Conservation (phyloP, 345 rosid genomes). For the Ricinus communis region DNA sequence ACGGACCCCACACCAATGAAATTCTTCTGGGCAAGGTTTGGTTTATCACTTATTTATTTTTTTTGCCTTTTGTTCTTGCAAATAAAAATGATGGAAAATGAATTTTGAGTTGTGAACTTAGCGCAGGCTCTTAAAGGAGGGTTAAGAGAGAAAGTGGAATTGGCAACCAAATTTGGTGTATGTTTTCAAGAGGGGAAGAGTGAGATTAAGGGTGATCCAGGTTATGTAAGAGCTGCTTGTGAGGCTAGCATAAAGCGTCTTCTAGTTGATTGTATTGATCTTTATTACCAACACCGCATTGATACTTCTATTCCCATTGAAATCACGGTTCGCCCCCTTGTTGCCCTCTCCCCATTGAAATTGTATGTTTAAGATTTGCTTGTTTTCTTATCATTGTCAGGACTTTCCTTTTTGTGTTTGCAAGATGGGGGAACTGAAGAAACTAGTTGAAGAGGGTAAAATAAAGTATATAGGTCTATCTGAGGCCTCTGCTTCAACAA, state of each 20-base stretch:
- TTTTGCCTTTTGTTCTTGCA: no score
- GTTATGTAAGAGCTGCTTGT: constrained; percentile 53
- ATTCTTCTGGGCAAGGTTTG: constrained; percentile 48
- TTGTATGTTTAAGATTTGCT: constrained; percentile 12
- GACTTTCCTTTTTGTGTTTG: constrained; percentile 16
- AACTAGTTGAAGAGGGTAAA: constrained; percentile 71
- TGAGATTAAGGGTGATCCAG: constrained; percentile 49
- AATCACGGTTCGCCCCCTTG: constrained; percentile 44
- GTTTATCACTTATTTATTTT: no score
- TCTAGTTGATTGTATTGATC: constrained; percentile 51
- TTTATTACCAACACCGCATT: constrained; percentile 61
- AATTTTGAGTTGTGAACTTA: no score
- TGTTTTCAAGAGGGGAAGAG: constrained; percentile 22
- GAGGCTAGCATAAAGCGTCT: constrained; percentile 65
- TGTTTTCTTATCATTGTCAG: background rate
- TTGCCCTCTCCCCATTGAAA: no score
- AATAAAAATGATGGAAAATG: no score
- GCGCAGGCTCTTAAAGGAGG: constrained; percentile 58
- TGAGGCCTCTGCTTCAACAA: constrained; percentile 78
- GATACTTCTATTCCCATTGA: constrained; percentile 59
- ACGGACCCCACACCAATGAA: constrained; percentile 53
- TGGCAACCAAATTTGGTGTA: constrained; percentile 61
- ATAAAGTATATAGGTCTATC: constrained; percentile 68
- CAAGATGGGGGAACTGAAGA: constrained; percentile 65
- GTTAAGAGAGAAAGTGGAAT: constrained; percentile 45